A percentile compares a stretch with the other conserved stretches of the same genome.
phyloP scores from a whole-genome alignment of 352 stramenopile species.

The Halophytophthora polymorphica region DNA sequence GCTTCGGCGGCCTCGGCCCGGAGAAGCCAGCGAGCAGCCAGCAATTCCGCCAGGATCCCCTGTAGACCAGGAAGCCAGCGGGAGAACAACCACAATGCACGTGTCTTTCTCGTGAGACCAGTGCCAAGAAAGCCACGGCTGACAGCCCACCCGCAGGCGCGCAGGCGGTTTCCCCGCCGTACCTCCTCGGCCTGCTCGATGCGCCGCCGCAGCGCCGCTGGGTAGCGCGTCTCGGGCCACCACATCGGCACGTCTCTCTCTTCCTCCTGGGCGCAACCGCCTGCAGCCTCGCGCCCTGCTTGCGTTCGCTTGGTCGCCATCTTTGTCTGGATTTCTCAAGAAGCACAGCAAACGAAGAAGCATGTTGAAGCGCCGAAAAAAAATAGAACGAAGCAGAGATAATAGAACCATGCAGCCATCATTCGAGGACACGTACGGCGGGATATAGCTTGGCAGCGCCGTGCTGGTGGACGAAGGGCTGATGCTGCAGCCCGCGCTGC shows the following conservation, averaged over 20 bases:
- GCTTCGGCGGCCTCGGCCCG: not conserved
- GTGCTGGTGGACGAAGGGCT: not conserved
- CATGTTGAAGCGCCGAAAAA: not conserved
- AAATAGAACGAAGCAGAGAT: not conserved
- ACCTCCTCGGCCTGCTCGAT: constrained; percentile 48
- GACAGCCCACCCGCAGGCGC: not conserved
- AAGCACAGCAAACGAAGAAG: not conserved
- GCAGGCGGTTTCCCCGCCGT: not conserved
- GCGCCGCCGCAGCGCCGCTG: constrained; percentile 21
- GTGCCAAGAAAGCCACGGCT: not conserved
- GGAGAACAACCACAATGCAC: not conserved
- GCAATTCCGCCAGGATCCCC: constrained; percentile 11
- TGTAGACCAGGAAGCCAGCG: not conserved
- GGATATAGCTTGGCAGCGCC: no score
- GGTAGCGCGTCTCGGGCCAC: constrained; percentile 57
- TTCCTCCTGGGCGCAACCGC: not conserved
- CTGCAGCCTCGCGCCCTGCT: constrained; percentile 17
- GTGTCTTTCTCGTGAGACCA: not conserved
- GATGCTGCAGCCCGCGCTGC: constrained; percentile 28
- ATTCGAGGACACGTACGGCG: not conserved
- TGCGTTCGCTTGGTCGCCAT: no score
- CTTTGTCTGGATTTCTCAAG: constrained; percentile 7
- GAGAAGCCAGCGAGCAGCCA: constrained; percentile 1
- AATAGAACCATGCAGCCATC: not conserved
- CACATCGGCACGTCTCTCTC: constrained; percentile 33